Conservation (phyloP, 768 basidiomycete species). For the Podaxis mareebaensis region DNA sequence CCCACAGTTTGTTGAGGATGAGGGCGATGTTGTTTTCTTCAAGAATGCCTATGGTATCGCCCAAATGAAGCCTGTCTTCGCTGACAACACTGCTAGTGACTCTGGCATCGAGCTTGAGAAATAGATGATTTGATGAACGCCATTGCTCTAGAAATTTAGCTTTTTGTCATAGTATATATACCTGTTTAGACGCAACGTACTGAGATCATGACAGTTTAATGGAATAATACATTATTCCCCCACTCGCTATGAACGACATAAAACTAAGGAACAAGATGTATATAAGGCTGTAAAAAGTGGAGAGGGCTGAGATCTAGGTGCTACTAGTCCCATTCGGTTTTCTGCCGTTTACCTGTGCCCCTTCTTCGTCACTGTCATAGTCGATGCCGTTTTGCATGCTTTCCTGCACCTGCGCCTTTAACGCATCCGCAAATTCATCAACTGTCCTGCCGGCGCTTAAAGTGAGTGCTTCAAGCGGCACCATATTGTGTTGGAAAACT, state of each 20-base stretch:
- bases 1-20: constrained; percentile 85
- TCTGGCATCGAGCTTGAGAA: constrained; percentile 56
- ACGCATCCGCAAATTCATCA: constrained; percentile 69
- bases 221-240: constrained; percentile 8
- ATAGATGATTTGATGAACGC: constrained; percentile 26
- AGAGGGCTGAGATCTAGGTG: neutral
- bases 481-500: constrained; percentile 82
- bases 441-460: constrained; percentile 74
- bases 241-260: too few species aligned
- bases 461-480: constrained; percentile 85
- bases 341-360: neutral
- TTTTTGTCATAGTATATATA: neutral
- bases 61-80: constrained; percentile 62
- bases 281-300: neutral
- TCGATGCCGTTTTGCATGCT: constrained; percentile 22
- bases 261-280: neutral
- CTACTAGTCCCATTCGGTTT: neutral
- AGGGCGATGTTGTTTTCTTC: constrained; percentile 88
- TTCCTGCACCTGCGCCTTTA: constrained; percentile 54
- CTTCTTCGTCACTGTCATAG: neutral
- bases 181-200: constrained; percentile 1
- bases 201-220: constrained; percentile 1
- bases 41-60: constrained; percentile 86
- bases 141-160: neutral
- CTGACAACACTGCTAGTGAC: constrained; percentile 56